Evolutionary conservation across 2,329 filamentous ascomycete genomes (phyloP).

Genomic region (Fusarium graminum): DNA sequence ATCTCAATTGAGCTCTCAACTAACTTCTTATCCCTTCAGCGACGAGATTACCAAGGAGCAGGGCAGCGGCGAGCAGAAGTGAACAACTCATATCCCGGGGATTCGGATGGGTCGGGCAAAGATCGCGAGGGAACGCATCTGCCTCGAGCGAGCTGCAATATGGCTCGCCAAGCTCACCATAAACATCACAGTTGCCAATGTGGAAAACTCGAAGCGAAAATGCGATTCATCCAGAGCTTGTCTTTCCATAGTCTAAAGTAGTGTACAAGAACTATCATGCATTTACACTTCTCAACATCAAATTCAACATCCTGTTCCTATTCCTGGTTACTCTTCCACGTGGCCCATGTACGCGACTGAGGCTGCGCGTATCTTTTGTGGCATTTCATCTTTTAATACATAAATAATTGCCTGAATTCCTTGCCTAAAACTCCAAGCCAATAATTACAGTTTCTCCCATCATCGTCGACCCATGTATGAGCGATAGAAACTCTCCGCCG

Average conservation of each 20-base stretch:
- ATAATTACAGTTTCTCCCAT: slow-evolving; percentile 43
- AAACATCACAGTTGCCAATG: slow-evolving; percentile 23
- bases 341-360: slow-evolving; percentile 2
- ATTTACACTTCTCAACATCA: slow-evolving; percentile 40
- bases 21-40: slow-evolving; percentile 59
- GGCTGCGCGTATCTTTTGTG: slow-evolving; percentile 18
- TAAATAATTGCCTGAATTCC: slow-evolving; percentile 35
- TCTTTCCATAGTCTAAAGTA: slow-evolving; percentile 52
- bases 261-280: slow-evolving; percentile 56
- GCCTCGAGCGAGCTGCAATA: slow-evolving; percentile 33
- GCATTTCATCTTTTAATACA: slow-evolving; percentile 33
- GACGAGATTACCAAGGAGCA: slow-evolving; percentile 81
- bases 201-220: slow-evolving; percentile 21
- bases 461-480: slow-evolving; percentile 84
- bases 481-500: slow-evolving; percentile 89
- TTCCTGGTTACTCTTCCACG: slow-evolving; percentile 15
- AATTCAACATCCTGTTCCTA: slow-evolving; percentile 30
- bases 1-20: slow-evolving; percentile 5
- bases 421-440: slow-evolving; percentile 47
- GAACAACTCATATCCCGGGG: slow-evolving; percentile 49
- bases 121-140: slow-evolving; percentile 35
- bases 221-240: slow-evolving; percentile 41
- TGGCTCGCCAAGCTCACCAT: slow-evolving; percentile 31
- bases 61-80: slow-evolving; percentile 76
- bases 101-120: slow-evolving; percentile 39